phyloP scores from a whole-genome alignment of 805 yeast genomes.

The Pichia cephalocereana region DNA sequence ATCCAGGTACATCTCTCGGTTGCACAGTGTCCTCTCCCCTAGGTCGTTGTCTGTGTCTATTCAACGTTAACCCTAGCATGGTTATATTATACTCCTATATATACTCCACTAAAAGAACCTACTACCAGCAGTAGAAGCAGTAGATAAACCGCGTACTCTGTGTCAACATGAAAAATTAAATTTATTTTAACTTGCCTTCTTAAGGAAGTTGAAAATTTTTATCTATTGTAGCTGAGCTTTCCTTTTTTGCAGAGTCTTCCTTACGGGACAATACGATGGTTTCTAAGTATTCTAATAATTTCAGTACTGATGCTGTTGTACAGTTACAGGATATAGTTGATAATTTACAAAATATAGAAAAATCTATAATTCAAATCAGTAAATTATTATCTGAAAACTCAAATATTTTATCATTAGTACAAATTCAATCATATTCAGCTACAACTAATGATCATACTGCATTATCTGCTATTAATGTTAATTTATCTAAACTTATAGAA shows the following conservation, averaged over 20 bases:
- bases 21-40: background rate
- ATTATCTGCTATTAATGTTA: conserved; percentile 35
- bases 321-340: conserved; percentile 5
- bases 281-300: conserved; percentile 2
- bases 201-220: too few relatives aligned
- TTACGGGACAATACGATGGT: background rate
- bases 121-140: too few relatives aligned
- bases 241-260: background rate
- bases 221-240: too few relatives aligned
- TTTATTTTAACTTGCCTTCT: too few relatives aligned
- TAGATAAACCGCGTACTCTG: too few relatives aligned
- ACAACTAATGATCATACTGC: conserved; percentile 43
- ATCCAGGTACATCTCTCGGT: conserved; percentile 20
- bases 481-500: conserved; percentile 30
- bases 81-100: too few relatives aligned
- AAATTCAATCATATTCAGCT: conserved; percentile 34
- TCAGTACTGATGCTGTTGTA: conserved; percentile 7
- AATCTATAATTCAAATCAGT: background rate
- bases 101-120: too few relatives aligned
- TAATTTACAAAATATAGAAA: background rate
- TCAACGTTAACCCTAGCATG: conserved; percentile 26
- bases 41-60: background rate
- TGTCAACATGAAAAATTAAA: too few relatives aligned
- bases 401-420: conserved; percentile 27
- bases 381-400: conserved; percentile 23